Conservation (phyloP, 768 basidiomycete genomes). For the Phaeotremella fagi region DNA sequence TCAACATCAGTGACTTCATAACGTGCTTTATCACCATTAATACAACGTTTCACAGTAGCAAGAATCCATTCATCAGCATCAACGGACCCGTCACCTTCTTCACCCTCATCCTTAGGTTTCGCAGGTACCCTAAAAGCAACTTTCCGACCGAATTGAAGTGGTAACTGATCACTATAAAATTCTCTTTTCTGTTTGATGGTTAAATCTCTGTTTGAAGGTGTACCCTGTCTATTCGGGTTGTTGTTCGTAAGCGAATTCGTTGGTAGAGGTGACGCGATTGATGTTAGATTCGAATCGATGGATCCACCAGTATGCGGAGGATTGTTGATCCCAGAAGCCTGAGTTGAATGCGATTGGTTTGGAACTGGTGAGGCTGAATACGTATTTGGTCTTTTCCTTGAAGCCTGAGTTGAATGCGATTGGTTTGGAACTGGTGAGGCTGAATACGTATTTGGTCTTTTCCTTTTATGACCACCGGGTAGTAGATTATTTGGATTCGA, state of each 20-base stretch:
- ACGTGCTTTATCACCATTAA: conserved; percentile 48
- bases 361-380: conserved; percentile 18
- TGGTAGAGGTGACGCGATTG: conserved; percentile 6
- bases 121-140: conserved; percentile 47
- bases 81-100: neutral
- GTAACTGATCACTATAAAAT: conserved; percentile 45
- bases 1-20: conserved; percentile 51
- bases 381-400: conserved; percentile 7
- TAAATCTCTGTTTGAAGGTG: conserved; percentile 21
- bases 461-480: neutral
- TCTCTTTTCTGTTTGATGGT: conserved; percentile 35
- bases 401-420: neutral
- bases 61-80: conserved; percentile 46
- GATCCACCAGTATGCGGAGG: conserved; percentile 1
- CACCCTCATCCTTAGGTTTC: conserved; percentile 7
- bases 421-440: neutral
- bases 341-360: neutral
- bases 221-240: conserved; percentile 6
- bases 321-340: neutral
- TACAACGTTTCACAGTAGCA: conserved; percentile 44
- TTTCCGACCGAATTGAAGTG: conserved; percentile 46
- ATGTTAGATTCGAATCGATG: conserved; percentile 2
- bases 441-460: conserved; percentile 6
- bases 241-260: too few species aligned
- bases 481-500: neutral